Evolutionary conservation across 1,139 yeast species (phyloP), one percentile per base, ranked within the genome.

Genomic region (Suhomyces chickasaworum): DNA sequence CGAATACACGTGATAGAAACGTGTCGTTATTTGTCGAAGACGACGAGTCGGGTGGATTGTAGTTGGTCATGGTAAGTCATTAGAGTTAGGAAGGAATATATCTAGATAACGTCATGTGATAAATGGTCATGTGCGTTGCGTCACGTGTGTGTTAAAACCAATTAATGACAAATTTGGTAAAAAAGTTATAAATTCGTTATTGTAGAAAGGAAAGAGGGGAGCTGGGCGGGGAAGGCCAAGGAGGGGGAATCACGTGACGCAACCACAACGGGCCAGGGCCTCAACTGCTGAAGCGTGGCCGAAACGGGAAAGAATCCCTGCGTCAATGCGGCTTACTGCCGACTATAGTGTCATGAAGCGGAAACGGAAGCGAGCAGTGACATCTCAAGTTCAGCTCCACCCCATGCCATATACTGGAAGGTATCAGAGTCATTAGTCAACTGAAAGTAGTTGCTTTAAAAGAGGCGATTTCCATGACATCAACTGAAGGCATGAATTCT

Each of bases 1-100:
- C 84, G 57, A 80, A 78, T 35, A 80, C 81, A 36, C 84, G 65
- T 16, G 83, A 78, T 48, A 80, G 68, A 53, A 80, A 80, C 8
- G 84, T 80, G 54, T 78, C 82, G 51, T 65, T 69, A 35, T 63
- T 58, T 30, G 37, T 16, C 4, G 46, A 42, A 20, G 35, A 13
- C 20, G 41, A 35, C 31, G 13, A 17, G 21, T 42, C 25, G 16
- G 46, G 46, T 12, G 44, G 42, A 35, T 23, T 36, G 34, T 44
- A 40, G 32, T 41, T 40, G 23, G 51, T 38, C 46, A 42, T 44
- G 37, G 20, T n/a, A 22, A 20, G 18, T 8, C 29, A 16, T 22
- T 21, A 2, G 17, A 9, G 25, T 9, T 2, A 13, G 18, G 7
- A 7, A 13, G 29, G n/a, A 2, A 3, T 4, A 21, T 7, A 23